Base-by-base conservation (phyloP, 2,329 filamentous ascomycete species). In the Curvularia verruculosa region DNA sequence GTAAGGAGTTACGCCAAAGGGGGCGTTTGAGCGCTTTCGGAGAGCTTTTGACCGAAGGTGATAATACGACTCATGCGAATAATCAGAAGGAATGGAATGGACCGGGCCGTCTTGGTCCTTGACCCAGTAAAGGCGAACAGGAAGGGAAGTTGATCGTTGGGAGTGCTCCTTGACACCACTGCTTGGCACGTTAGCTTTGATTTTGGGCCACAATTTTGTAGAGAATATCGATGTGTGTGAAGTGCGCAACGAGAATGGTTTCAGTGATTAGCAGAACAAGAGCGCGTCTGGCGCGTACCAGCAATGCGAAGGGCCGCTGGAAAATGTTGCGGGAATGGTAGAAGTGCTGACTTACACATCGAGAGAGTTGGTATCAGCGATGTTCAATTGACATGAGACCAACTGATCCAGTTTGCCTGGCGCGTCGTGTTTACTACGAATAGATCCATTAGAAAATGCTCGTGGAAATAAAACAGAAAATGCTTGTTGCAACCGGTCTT, bases 361-460 rank as follows among this genome's bases (percentile, higher is more conserved):
- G 24, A 56, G 63, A 59, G 56, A 53, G 65, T 61, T 70, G 47
- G 73, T 71, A 54, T 76, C 78, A 59, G 77, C 77, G 40, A 64
- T 66, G 37, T 66, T 65, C 34, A 63, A 50, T 67, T 78, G 77
- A 45, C 74, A 71, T 54, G 69, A 72, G 39, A 77, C 73, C 53
- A 68, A 61, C 64, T 75, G 79, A 47, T 79, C 73, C 66, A 81
- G 67, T 70, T 84, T 80, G 61, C 80, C 78, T 67, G 78, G 76
- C 70, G 83, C 80, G 65, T 76, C 79, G 60, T 48, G 58, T 71
- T 77, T 79, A 67, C 79, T 79, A 75, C 87, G 81, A 73, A 86
- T 81, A 48, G 79, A 83, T 60, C 82, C 80, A 71, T 85, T 83
- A 60, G 83, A 84, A 73, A 84, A 84, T 19, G 81, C 84, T 72